Evolutionary conservation across 2,329 filamentous ascomycete genomes (phyloP).

Genomic region (Neonectria magnoliae): DNA sequence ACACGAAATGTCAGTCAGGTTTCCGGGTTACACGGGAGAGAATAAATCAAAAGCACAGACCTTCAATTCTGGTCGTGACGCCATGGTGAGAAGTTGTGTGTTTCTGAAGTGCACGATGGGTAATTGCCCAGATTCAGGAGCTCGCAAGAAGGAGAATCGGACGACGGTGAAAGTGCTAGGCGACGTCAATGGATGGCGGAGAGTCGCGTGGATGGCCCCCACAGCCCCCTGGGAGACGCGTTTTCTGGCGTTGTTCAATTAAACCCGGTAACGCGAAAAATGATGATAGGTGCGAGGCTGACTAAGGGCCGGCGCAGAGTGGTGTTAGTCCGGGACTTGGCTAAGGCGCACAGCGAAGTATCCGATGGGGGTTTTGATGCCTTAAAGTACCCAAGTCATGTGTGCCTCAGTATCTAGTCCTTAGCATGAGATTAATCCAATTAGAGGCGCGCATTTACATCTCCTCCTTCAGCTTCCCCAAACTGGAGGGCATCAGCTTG

Average conservation of each 20-base stretch:
- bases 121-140: conserved; percentile 11
- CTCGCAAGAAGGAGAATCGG: conserved; percentile 8
- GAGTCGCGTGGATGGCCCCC: conserved; percentile 35
- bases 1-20: conserved; percentile 21
- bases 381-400: background rate
- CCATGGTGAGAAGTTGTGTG: conserved; percentile 60
- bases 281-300: background rate
- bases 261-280: conserved; percentile 41
- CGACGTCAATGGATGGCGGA: conserved; percentile 25
- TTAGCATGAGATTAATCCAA: too few species aligned
- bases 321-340: background rate
- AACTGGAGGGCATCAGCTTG: background rate
- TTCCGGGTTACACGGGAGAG: background rate
- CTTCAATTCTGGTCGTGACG: conserved; percentile 77
- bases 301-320: background rate
- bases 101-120: conserved; percentile 9
- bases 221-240: conserved; percentile 42
- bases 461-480: background rate
- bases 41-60: conserved; percentile 49
- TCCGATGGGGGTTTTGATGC: background rate
- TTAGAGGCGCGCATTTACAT: background rate
- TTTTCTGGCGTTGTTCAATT: conserved; percentile 40
- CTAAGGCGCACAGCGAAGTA: background rate
- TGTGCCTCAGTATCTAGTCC: background rate
- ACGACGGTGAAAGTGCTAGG: conserved; percentile 18